Base-by-base conservation (phyloP, 768 basidiomycete species). In the Tylopilus sp. region DNA sequence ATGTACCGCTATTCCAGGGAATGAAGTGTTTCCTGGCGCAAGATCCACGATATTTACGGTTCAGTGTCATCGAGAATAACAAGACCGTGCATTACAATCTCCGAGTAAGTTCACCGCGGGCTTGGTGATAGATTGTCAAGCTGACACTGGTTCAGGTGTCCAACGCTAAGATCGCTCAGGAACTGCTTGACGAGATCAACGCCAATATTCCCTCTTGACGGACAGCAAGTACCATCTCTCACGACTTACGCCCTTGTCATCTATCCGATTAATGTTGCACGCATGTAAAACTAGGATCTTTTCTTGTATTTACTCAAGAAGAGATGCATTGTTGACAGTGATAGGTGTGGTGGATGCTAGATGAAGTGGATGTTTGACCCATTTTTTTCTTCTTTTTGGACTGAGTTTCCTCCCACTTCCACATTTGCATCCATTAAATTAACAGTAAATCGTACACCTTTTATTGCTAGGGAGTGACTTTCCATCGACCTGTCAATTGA, bases 401-500 rank as follows among this genome's bases (percentile, higher is more conserved):
- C 50, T 6, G 18, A 48, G 20, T 48, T 23, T 33, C 21, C 35
- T 50, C 43, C 30, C 26, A 5, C 53, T 52, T 51, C 17, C 52
- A 17, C n/a, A 33, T 33, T 42, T 44, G 50, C 55, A 56, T 53
- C 49, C 53, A 65, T 57, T 65, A 67, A 62, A 55, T 58, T 61
- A 53, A 52, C 44, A 40, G 57, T 62, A 62, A 58, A 57, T 65
- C 38, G 48, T 67, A 66, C 62, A 59, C 30, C 39, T 55, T 43
- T 57, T 53, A 50, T 50, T 48, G 47, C 50, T 40, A 59, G 33
- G 61, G 58, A 49, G 55, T 43, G 52, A 68, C 69, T 56, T 71
- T 80, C 90, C 95, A 97, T 64, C 89, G 71, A 33, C 93, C 91
- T 15, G 87, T 63, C 26, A 86, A 60, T 61, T 91, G 83, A 63